A percentile compares a stretch with the other conserved stretches of the same genome.
phyloP scores from a whole-genome alignment of 805 yeast genomes.

The Candida adriatica region DNA sequence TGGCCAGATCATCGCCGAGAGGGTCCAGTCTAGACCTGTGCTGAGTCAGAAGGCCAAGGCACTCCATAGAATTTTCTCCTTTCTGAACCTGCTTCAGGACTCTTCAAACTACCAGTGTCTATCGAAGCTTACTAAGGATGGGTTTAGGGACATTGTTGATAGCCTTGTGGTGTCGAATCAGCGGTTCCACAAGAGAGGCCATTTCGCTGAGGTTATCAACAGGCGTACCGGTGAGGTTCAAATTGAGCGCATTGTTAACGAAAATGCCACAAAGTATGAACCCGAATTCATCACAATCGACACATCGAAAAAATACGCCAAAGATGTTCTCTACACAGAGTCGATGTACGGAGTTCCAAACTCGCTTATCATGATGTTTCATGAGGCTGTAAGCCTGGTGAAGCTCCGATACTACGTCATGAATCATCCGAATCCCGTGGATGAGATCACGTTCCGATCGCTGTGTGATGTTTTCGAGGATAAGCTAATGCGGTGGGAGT shows the following conservation, averaged over 20 bases:
- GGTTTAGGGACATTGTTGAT: slow-evolving; percentile 9
- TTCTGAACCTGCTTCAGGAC: slow-evolving; percentile 69
- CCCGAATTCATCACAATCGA: slow-evolving; percentile 35
- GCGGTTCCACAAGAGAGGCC: slow-evolving; percentile 19
- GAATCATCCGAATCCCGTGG: slow-evolving; percentile 4
- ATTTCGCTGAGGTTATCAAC: slow-evolving; percentile 36
- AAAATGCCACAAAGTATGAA: slow-evolving; percentile 13
- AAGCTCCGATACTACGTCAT: slow-evolving; percentile 49
- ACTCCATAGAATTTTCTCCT: slow-evolving; percentile 71
- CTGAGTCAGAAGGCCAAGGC: slow-evolving; percentile 71
- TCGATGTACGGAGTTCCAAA: slow-evolving; percentile 82
- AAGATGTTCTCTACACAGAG: slow-evolving; percentile 55
- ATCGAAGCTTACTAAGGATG: slow-evolving; percentile 11
- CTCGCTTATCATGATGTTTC: slow-evolving; percentile 64
- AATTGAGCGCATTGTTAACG: slow-evolving; percentile 28
- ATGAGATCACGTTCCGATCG: slow-evolving; percentile 13
- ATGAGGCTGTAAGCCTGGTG: slow-evolving; percentile 62
- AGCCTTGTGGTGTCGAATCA: slow-evolving; percentile 9
- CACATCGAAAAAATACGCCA: slow-evolving; percentile 30
- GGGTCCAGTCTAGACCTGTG: slow-evolving; percentile 59
- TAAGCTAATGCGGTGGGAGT: slow-evolving; percentile 55
- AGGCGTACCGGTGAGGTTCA: slow-evolving; percentile 38
- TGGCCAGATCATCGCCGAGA: slow-evolving; percentile 62
- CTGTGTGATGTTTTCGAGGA: slow-evolving; percentile 34
- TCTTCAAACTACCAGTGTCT: slow-evolving; percentile 33